Percentiles rank a stretch among this genome's conserved stretches.
phyloP scores from a whole-genome alignment of 179 eudicot genomes.

The Vitellaria paradoxa region DNA sequence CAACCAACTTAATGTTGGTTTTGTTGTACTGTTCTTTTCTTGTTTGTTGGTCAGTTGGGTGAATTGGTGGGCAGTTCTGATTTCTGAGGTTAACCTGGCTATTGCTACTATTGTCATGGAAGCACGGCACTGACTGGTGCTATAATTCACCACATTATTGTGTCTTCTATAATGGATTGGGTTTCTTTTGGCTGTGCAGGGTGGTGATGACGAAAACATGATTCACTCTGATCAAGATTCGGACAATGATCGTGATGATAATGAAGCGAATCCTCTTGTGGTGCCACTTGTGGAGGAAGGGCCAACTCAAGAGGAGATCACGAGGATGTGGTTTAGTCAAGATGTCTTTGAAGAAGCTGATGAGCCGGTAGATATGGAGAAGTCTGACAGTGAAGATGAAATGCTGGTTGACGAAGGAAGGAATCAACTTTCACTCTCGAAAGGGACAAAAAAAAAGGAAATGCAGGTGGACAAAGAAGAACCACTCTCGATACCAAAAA shows the following conservation, averaged over 20 bases:
- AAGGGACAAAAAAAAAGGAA: slow-evolving; percentile 25
- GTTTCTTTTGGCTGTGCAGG: slow-evolving; percentile 36
- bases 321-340: slow-evolving; percentile 65
- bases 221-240: slow-evolving; percentile 44
- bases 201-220: slow-evolving; percentile 37
- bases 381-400: slow-evolving; percentile 58
- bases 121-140: not conserved
- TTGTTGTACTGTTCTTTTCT: not conserved
- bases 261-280: slow-evolving; percentile 75
- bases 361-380: slow-evolving; percentile 39
- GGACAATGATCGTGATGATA: slow-evolving; percentile 38
- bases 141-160: not conserved
- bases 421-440: slow-evolving; percentile 19
- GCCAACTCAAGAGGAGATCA: slow-evolving; percentile 71
- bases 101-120: not conserved
- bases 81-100: not conserved
- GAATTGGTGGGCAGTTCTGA: not conserved
- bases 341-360: slow-evolving; percentile 74
- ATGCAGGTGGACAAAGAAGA: slow-evolving; percentile 28
- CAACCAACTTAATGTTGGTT: no score
- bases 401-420: slow-evolving; percentile 40
- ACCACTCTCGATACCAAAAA: slow-evolving; percentile 14
- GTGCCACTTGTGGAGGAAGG: slow-evolving; percentile 51
- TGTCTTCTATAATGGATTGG: not conserved
- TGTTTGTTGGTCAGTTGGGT: not conserved